Evolutionary conservation across 2,329 filamentous ascomycete genomes (phyloP), one percentile per base, ranked within the genome.

Genomic region (Aspergillus novoparasiticus): DNA sequence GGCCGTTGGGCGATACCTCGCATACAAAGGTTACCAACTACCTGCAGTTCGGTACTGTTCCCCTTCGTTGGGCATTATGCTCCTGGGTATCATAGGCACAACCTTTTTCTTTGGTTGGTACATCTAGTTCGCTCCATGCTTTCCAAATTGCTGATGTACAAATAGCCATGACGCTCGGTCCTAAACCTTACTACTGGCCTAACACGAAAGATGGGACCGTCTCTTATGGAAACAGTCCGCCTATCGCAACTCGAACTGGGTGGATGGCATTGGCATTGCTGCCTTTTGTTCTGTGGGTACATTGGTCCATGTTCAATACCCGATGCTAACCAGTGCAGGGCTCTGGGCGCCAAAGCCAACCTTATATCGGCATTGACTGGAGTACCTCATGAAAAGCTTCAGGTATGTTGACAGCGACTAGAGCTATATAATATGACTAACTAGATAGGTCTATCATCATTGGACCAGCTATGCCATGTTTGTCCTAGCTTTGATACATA

Each of bases 401-500:
- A 86, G 61, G 73, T 84, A 32, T 51, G 50, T 50, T 46, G 2
- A 2, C 6, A 32, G 19, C 6, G 5, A 11, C 16, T 1, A 32
- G n/a, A 3, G 23, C n/a, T 19, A 21, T 56, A 16, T 45, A n/a
- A 45, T 11, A 55, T 10, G 34, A 6, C 55, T 59, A 11, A 60
- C 16, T 32, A 9, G n/a, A 6, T 23, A 69, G 59, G 63, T 76
- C 21, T 85, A 84, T 69, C 85, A 87, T 68, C 79, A 80, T 56
- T 86, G 83, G 83, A 78, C 82, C 4, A 80, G 80, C 51, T 86
- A 84, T 72, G 84, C 83, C 36, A 85, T 87, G 78, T 86, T 87
- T 61, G 76, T 83, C 21, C 76, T 87, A 0, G 84, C 85, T 0
- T 74, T 88, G 4, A 67, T 88, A 6, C 86, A 89, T 68, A 87